Conservation (phyloP, 2,329 filamentous ascomycete species). For the Ceratocystis ficicola region DNA sequence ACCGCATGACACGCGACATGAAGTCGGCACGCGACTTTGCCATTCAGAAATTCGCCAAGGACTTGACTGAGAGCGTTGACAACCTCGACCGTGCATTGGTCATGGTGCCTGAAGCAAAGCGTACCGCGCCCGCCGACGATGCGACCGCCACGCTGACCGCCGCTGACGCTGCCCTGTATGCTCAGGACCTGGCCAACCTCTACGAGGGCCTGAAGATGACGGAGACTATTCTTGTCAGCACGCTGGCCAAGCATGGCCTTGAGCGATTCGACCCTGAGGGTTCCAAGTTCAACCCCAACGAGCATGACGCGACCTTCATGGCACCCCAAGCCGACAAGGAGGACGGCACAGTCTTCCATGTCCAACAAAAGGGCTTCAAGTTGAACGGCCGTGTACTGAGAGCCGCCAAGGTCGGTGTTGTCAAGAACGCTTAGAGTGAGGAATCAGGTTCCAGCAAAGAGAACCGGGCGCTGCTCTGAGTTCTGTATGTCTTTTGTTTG, state of each 20-base stretch:
- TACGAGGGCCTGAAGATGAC: slow-evolving; percentile 94
- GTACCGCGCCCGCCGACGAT: neutral
- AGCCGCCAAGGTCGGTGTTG: slow-evolving; percentile 90
- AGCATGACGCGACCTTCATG: slow-evolving; percentile 95
- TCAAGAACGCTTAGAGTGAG: slow-evolving; percentile 56
- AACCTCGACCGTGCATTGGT: slow-evolving; percentile 88
- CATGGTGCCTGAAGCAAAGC: slow-evolving; percentile 63
- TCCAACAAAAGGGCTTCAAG: slow-evolving; percentile 91
- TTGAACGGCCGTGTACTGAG: slow-evolving; percentile 82
- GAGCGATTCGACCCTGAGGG: slow-evolving; percentile 73
- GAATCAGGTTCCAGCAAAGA: neutral
- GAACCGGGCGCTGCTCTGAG: neutral
- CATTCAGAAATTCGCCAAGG: slow-evolving; percentile 88
- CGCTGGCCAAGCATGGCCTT: slow-evolving; percentile 85
- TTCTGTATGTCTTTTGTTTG: neutral
- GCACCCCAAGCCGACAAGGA: slow-evolving; percentile 76
- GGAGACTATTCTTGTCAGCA: slow-evolving; percentile 72
- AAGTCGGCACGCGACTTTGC: slow-evolving; percentile 81
- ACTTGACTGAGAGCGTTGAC: slow-evolving; percentile 89
- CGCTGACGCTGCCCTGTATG: slow-evolving; percentile 32
- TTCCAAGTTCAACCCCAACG: slow-evolving; percentile 90
- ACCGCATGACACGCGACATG: slow-evolving; percentile 82
- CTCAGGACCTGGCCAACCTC: slow-evolving; percentile 64
- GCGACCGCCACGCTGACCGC: slow-evolving; percentile 30
- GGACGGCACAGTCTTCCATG: slow-evolving; percentile 78